phyloP scores from a whole-genome alignment of 78 protist genomes.

The Dictyostelium firmibasis region DNA sequence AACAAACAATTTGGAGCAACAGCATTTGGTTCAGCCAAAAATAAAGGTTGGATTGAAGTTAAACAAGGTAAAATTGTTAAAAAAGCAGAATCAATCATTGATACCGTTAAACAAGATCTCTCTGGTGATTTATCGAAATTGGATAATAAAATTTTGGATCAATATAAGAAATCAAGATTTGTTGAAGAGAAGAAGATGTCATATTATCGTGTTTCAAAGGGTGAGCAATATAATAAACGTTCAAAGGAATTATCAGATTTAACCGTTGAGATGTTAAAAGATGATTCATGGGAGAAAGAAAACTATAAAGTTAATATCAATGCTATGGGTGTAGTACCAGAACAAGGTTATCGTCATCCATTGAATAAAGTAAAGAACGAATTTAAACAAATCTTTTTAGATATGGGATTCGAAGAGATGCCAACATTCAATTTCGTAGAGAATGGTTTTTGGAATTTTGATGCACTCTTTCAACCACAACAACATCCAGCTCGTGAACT shows the following conservation, averaged over 20 bases:
- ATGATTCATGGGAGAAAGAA: slow-evolving; percentile 47
- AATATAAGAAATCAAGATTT: slow-evolving; percentile 23
- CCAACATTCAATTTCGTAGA: slow-evolving; percentile 96
- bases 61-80: slow-evolving; percentile 31
- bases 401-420: slow-evolving; percentile 99
- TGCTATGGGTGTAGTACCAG: slow-evolving; percentile 42
- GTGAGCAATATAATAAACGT: slow-evolving; percentile 55
- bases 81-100: slow-evolving; percentile 16
- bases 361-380: slow-evolving; percentile 94
- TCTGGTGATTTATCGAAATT: not conserved
- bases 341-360: slow-evolving; percentile 96
- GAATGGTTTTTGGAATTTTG: slow-evolving; percentile 99
- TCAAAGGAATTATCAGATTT: slow-evolving; percentile 73
- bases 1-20: slow-evolving; percentile 48
- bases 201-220: slow-evolving; percentile 22
- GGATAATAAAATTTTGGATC: not conserved
- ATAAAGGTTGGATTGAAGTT: slow-evolving; percentile 48
- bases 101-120: slow-evolving; percentile 5
- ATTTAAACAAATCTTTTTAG: slow-evolving; percentile 96
- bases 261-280: slow-evolving; percentile 81
- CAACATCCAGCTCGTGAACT: slow-evolving; percentile 99
- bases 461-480: slow-evolving; percentile 99
- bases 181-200: slow-evolving; percentile 25
- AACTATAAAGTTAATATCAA: slow-evolving; percentile 41
- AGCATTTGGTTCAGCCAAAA: slow-evolving; percentile 71